phyloP scores from a whole-genome alignment of 2,329 filamentous ascomycete species.

The Calonectria hongkongensis region DNA sequence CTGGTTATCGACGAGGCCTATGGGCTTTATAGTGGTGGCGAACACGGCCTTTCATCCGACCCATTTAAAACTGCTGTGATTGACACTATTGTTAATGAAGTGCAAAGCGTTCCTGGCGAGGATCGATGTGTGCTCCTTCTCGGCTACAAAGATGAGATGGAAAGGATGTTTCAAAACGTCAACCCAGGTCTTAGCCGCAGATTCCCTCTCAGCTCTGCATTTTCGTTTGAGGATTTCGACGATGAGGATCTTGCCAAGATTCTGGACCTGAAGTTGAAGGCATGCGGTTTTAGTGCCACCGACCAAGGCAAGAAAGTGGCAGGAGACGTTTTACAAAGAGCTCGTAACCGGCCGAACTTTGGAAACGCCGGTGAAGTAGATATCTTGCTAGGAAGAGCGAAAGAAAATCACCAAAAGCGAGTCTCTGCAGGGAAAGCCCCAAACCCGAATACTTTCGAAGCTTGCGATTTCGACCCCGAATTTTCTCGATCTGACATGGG shows the following conservation, averaged over 20 bases:
- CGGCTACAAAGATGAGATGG: constrained; percentile 82
- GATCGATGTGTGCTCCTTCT: constrained; percentile 83
- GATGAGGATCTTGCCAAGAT: constrained; percentile 75
- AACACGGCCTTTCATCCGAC: constrained; percentile 45
- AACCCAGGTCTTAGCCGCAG: constrained; percentile 82
- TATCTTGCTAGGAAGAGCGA: constrained; percentile 58
- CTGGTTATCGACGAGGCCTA: constrained; percentile 90
- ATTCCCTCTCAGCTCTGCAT: constrained; percentile 79
- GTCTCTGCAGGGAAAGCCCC: constrained; percentile 45
- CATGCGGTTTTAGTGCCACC: constrained; percentile 72
- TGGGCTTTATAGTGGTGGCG: constrained; percentile 71
- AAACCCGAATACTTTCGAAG: constrained; percentile 80
- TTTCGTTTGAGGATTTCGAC: constrained; percentile 81
- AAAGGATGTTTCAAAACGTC: constrained; percentile 82
- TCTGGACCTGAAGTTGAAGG: constrained; percentile 77
- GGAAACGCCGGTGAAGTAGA: constrained; percentile 86
- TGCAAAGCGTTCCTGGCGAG: constrained; percentile 81
- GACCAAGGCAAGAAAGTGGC: constrained; percentile 71
- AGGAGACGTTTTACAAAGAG: constrained; percentile 74
- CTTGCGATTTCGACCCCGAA: constrained; percentile 83
- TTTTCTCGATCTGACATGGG: constrained; percentile 66
- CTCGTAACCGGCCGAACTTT: constrained; percentile 80
- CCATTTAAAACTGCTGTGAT: constrained; percentile 79
- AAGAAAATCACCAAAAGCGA: constrained; percentile 49
- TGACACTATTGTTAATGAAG: constrained; percentile 84